These are phyloP conservation scores for Achlya hypogyna DNA, from an alignment of 352 stramenopile species.

Conservation along the genomic window DNA sequence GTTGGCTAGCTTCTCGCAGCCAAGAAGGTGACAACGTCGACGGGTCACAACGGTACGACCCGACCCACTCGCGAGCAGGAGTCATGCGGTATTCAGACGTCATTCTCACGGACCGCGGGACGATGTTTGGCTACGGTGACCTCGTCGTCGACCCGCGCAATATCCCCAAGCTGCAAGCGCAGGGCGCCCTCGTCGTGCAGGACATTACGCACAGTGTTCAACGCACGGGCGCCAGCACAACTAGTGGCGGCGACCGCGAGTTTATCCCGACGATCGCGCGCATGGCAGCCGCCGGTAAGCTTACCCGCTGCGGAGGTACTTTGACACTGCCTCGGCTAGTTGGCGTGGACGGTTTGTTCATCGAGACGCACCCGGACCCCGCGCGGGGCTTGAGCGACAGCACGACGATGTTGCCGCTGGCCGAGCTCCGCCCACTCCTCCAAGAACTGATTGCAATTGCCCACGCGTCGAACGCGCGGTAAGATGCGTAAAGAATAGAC, in stretches of 20 bases:
- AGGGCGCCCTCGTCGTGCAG: constrained; percentile 66
- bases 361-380: constrained; percentile 80
- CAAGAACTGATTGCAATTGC: constrained; percentile 70
- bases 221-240: constrained; percentile 42
- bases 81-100: constrained; percentile 31
- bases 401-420: constrained; percentile 63
- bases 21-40: constrained; percentile 56
- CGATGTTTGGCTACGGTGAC: constrained; percentile 83
- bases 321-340: constrained; percentile 27
- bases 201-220: constrained; percentile 83
- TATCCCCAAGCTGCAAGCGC: constrained; percentile 51
- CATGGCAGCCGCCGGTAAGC: constrained; percentile 49
- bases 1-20: constrained; percentile 50
- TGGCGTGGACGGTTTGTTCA: constrained; percentile 83
- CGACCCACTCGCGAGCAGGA: background rate
- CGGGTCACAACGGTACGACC: constrained; percentile 35
- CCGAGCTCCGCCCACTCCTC: constrained; percentile 53
- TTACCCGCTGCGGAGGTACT: background rate
- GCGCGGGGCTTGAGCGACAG: constrained; percentile 50
- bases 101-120: constrained; percentile 79
- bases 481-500: background rate
- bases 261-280: constrained; percentile 79
- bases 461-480: constrained; percentile 22
- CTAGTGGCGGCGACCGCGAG: constrained; percentile 59
- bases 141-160: constrained; percentile 80